Base-by-base conservation (phyloP, 805 yeast genomes). In the Lipomyces yamadae region DNA sequence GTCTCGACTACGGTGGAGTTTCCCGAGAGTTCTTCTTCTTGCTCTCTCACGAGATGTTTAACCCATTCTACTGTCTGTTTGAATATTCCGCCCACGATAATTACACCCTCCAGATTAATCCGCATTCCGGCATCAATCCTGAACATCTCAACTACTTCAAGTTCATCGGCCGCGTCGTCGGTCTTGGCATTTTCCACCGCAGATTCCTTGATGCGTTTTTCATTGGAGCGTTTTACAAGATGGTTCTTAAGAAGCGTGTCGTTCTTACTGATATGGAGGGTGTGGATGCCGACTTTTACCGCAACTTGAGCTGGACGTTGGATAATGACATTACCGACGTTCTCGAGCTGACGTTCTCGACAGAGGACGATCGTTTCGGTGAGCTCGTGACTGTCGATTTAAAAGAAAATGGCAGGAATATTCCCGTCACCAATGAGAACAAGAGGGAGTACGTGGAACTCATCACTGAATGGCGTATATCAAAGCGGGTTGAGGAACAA, bases 1-100 rank as follows among this genome's bases (percentile, higher is more conserved):
- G 99, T 79, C 85, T 95, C 75, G 99, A 95, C 82, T 95, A 95
- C 77, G 99, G 99, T 84, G 99, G 99, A 78, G 98, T 95, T 70
- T 92, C 98, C 37, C 86, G 99, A 82, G 99, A 95, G 80, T 95
- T 92, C 79, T 95, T 95, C 88, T 95, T 93, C 81, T 84, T 93
- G 77, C 83, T 95, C 72, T 93, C 98, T 2, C 99, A 95, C 78
- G 98, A 95, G 80, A 95, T 95, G 97, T 95, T 95, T 80, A 93
- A 95, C 78, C 99, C 99, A 70, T 91, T 93, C 79, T 95, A 95
- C 79, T 94, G 99, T 81, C 82, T 95, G 75, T 95, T 95, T 78
- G 98, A 95, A 80, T 95, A 95, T 79, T 92, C 98, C 18, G 96
- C 98, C 48, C 97, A 93, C 80, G 99, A 95, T 81, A 95, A 95